A percentile compares a stretch with the other conserved stretches of the same genome.
These are phyloP conservation scores for Miscanthus sacchariflorus DNA, from an alignment of 202 grass and related monocot species.

Conservation along the genomic window DNA sequence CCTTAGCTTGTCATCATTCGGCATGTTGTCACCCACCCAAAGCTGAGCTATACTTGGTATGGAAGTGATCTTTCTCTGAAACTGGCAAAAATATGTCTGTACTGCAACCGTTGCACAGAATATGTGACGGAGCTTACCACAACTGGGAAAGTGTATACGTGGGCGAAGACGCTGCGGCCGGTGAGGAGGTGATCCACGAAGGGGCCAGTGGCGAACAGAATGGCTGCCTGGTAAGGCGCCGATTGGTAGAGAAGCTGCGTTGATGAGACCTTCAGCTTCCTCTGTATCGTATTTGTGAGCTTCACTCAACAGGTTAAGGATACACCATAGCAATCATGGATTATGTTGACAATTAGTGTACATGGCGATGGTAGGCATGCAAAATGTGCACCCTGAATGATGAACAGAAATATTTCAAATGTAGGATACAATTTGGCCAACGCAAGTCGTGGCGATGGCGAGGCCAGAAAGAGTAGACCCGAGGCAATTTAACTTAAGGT, in stretches of 20 bases:
- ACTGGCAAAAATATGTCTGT: not conserved
- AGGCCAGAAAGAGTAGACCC: slow-evolving; percentile 75
- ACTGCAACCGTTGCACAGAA: not conserved
- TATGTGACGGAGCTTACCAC: slow-evolving; percentile 51
- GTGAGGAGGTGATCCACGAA: slow-evolving; percentile 87
- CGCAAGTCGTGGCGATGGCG: slow-evolving; percentile 81
- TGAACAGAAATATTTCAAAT: not conserved
- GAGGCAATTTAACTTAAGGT: slow-evolving; percentile 81
- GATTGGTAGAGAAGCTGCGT: slow-evolving; percentile 93
- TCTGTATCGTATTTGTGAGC: slow-evolving; percentile 98
- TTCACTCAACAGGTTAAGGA: slow-evolving; percentile 70
- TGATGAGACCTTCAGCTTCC: slow-evolving; percentile 86
- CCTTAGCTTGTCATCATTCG: not conserved
- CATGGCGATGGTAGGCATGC: not conserved
- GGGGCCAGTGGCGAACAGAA: slow-evolving; percentile 75
- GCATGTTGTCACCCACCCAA: not conserved
- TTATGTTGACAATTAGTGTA: not conserved
- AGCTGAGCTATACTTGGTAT: not conserved
- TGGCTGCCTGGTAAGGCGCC: slow-evolving; percentile 79
- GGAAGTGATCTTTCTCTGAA: not conserved
- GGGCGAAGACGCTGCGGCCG: slow-evolving; percentile 72
- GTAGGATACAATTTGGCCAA: slow-evolving; percentile 90
- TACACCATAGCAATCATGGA: slow-evolving; percentile 8
- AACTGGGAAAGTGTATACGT: slow-evolving; percentile 62
- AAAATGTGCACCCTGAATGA: not conserved